Evolutionary conservation across 73 alveolate species (phyloP), one percentile per base, ranked within the genome.

Genomic region (Paramecium caudatum): DNA sequence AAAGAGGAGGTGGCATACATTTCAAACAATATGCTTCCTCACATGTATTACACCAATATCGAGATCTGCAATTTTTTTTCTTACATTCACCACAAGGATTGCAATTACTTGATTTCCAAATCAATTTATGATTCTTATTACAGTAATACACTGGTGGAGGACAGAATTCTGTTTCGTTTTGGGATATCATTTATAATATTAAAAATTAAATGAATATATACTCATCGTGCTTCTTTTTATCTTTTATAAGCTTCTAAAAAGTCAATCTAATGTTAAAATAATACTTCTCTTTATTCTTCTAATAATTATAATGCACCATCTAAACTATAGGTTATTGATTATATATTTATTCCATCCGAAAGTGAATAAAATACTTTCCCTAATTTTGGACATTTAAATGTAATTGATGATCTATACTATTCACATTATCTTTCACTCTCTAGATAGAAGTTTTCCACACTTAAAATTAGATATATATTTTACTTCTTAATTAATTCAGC

Each of bases 1-100:
- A 68, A 6, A 68, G 16, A 9, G 84, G 84, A 3, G 84, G 84
- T 32, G 84, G 55, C 50, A 68, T 68, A 43, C 84, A 68, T 68
- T 30, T 2, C 33, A 68, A 33, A 33, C 84, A 68, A 25, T 25
- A 68, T 34, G 84, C 61, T 37, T 68, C 84, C 10, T 33, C 5
- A 25, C 84, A 68, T 68, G 30, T 25, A n/a, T 32, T 25, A 21
- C 84, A 68, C 47, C 50, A 68, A 68, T 68, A 68, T 13, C 84
- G 47, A 68, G 84, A 68, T 68, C 84, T 68, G 50, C 84, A 68
- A 34, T 15, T 37, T 37, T 32, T 33, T 25, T 9, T 68, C 84
- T 68, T 68, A 37, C 84, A 68, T 37, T 34, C 50, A 32, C 55
- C 84, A 68, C 84, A 68, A 32, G 84, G 80, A 21, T 55, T 34